Base-by-base conservation (phyloP, 148 eudicot genomes). In the Pharnaceum exiguum region DNA sequence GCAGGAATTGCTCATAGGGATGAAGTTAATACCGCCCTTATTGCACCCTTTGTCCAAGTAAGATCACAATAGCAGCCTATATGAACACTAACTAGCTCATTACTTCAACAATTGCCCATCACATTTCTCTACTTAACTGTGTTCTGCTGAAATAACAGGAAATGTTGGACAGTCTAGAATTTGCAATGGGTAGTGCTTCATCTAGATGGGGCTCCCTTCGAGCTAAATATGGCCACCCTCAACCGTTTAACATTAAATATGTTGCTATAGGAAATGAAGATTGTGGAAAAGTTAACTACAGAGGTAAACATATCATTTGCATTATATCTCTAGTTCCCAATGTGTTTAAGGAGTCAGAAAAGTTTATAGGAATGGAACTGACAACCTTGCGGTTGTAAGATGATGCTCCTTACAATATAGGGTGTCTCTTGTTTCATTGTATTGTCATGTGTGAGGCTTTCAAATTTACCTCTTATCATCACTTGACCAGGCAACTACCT, bases 211-310 rank as follows among this genome's bases (percentile, higher is more conserved):
- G 98, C 24, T 75, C 85, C 26, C 62, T 81, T 22, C 82, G 96
- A 26, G 90, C 96, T 30, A 65, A 69, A 39, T 59, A 82, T 75
- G 98, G 98, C 52, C 98, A 88, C 55, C 73, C 78, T 5, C 65
- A 63, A 39, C 98, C 98, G 42, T 91, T 87, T 51, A 79, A 68
- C 57, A 71, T 90, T 59, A 83, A 70, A 55, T 79, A 84, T 48
- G 77, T 90, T 60, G 90, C 89, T 21, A 60, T 81, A 33, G 97
- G 96, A 22, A 90, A 90, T 61, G 87, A 91, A 59, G 85, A 85
- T 47, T 90, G 97, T 57, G 58, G 58, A 23, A n/a, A 43, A 10
- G 60, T 40, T 30, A 68, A 59, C 55, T 90, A 90, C 44, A 69
- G 59, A 24, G 90, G 97, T 90, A 23, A 51, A n/a, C 13, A 22